Evolutionary conservation across 495 filamentous ascomycete species (phyloP), one percentile per base, ranked within the genome.

Genomic region (Lepraria neglecta): DNA sequence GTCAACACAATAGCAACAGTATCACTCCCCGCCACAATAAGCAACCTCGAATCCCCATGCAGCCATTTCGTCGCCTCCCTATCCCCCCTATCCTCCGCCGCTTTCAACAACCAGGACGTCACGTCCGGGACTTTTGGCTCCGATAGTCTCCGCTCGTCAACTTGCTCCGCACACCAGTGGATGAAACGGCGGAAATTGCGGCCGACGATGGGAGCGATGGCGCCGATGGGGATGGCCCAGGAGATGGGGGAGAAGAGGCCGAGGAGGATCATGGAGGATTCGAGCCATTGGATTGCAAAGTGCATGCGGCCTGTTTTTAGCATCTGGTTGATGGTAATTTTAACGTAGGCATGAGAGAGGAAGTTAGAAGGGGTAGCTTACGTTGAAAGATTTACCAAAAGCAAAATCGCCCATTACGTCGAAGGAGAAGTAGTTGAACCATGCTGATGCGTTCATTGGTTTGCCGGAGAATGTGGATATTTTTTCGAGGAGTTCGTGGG

Each of bases 331-430:
- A n/a, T n/a, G n/a, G n/a, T n/a, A n/a, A n/a, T n/a, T n/a, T n/a
- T n/a, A n/a, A n/a, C n/a, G n/a, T n/a, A n/a, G n/a, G n/a, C n/a
- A n/a, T n/a, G n/a, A n/a, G n/a, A n/a, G 38, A 14, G 38, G 38
- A 6, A 6, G 38, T 42, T 42, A 42, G 38, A 42, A 14, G 38
- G 6, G 38, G 38, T 42, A 14, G 38, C 14, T 42, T 42, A 42
- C 38, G 48, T 73, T 69, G 63, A 80, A 81, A 7, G 73, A 72
- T 42, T 72, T 69, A 12, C 74, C 77, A 58, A 82, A 81, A 0
- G 77, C 70, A 1, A 83, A 63, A 63, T 81, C 76, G 0, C 77
- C 77, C 77, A 83, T 80, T 14, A 81, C 71, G 53, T 83, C 80
- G 51, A 81, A 81, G 33, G 69, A 67, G 59, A 74, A 79, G 61